phyloP scores from a whole-genome alignment of 2,329 filamentous ascomycete species.

The Geosmithia flava region DNA sequence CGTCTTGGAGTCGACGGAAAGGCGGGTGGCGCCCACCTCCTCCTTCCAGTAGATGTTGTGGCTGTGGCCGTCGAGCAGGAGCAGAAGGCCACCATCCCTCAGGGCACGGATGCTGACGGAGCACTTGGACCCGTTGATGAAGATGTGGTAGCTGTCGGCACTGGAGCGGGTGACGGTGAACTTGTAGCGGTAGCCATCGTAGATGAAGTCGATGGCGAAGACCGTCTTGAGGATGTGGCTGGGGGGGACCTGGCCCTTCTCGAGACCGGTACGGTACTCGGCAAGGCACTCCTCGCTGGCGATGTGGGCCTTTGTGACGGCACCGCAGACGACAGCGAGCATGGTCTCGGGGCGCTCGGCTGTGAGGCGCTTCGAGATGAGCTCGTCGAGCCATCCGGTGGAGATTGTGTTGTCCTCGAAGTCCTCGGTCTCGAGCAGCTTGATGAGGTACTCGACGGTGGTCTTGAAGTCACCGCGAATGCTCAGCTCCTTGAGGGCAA shows the following conservation, averaged over 20 bases:
- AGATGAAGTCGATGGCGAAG: constrained; percentile 97
- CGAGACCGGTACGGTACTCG: constrained; percentile 78
- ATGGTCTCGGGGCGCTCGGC: constrained; percentile 90
- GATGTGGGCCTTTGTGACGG: constrained; percentile 86
- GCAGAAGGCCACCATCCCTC: constrained; percentile 83
- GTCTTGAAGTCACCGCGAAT: constrained; percentile 99
- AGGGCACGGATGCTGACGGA: constrained; percentile 85
- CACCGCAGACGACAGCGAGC: constrained; percentile 89
- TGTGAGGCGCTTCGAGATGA: constrained; percentile 95
- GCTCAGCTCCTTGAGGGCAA: constrained; percentile 95
- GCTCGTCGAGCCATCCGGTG: constrained; percentile 95
- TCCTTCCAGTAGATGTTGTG: constrained; percentile 99
- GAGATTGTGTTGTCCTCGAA: constrained; percentile 99
- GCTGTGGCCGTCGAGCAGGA: constrained; percentile 81
- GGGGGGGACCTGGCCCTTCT: constrained; percentile 93
- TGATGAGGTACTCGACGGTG: constrained; percentile 97
- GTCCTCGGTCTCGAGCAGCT: constrained; percentile 92
- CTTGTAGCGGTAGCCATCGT: constrained; percentile 92
- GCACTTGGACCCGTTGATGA: constrained; percentile 98
- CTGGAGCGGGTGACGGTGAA: constrained; percentile 94
- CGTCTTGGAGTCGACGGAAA: constrained; percentile 97
- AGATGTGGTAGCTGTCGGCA: constrained; percentile 87
- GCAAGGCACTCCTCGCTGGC: constrained; percentile 81
- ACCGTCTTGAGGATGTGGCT: constrained; percentile 97
- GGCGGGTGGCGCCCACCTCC: constrained; percentile 85